Evolutionary conservation across 352 stramenopile species (phyloP), one percentile per base, ranked within the genome.

Genomic region (Blastocystis sp.): DNA sequence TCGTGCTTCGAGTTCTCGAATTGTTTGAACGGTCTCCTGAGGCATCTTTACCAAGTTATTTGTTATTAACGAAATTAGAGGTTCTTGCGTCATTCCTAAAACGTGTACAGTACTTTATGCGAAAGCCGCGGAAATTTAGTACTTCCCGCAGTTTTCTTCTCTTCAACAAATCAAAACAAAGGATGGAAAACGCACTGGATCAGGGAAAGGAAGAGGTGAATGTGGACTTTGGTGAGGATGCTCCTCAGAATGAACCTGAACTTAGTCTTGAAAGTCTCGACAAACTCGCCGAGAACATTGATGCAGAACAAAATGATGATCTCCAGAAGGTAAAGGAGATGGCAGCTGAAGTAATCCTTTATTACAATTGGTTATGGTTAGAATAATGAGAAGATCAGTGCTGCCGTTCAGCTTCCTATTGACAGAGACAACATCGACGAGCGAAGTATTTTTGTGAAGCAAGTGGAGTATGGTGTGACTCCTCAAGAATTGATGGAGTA

Each of bases 381-480:
- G 73, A 84, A 84, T 84, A 68, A 64, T n/a, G 73, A 68, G n/a
- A 84, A 84, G 73, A 84, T 84, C 33, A 48, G 48, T n/a, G 73
- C 73, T 62, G 48, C 33, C 5, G 54, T 84, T 11, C 44, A 84
- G 54, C 27, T 68, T 5, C 44, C 44, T n/a, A 51, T n/a, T 57
- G n/a, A 58, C 24, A 51, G 19, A n/a, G 73, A 68, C 56, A 68
- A 66, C 17, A 84, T 89, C 27, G 78, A 89, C 37, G 78, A 89
- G 24, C 48, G 62, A 17, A 89, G 78, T 27, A 62, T 89, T 19
- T 89, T 89, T 53, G 78, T 89, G 1, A 76, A 78, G 51, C 35
- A 44, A 89, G 78, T 89, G 40, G 78, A 89, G n/a, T 89, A 89
- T 22, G 22, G 60, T 37, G 78, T 89, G 27, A 89, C 78, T 75